phyloP scores from a whole-genome alignment of 2,329 filamentous ascomycete genomes.

The Bipolaris bicolor region DNA sequence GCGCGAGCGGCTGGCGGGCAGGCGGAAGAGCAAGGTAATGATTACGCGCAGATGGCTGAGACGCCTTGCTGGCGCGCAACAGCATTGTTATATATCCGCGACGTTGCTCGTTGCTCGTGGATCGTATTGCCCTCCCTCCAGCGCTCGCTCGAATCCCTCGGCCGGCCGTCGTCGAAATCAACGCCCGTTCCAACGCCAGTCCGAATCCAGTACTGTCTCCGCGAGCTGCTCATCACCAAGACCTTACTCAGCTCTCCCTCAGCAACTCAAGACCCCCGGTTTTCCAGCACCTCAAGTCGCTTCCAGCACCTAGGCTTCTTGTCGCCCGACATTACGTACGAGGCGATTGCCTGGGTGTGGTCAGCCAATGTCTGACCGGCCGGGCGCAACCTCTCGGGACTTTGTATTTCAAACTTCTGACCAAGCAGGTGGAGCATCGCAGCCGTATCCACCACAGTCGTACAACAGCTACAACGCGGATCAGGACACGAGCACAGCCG shows the following conservation, averaged over 20 bases:
- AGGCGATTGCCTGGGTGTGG: slow-evolving; percentile 18
- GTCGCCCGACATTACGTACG: slow-evolving; percentile 26
- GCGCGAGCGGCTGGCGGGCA: not conserved
- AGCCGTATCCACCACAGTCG: slow-evolving; percentile 24
- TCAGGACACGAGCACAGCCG: slow-evolving; percentile 31
- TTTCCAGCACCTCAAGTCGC: not conserved
- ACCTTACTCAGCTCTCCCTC: slow-evolving; percentile 14
- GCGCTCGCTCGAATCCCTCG: not conserved
- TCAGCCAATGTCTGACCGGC: slow-evolving; percentile 40
- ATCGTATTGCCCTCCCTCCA: not conserved
- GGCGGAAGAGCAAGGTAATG: not conserved
- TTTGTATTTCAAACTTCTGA: slow-evolving; percentile 45
- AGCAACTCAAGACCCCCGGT: slow-evolving; percentile 1
- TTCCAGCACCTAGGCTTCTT: slow-evolving; percentile 4
- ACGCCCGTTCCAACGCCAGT: not conserved
- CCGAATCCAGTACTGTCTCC: not conserved
- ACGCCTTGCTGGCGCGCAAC: not conserved
- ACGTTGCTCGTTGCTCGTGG: not conserved
- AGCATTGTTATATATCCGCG: not conserved
- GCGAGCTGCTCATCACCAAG: slow-evolving; percentile 4
- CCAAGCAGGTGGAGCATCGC: slow-evolving; percentile 34
- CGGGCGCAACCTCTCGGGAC: slow-evolving; percentile 31
- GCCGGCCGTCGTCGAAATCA: not conserved
- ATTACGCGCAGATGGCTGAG: slow-evolving; percentile 2
- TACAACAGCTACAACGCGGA: slow-evolving; percentile 38